These are phyloP conservation scores for Scutellaria minor DNA, from an alignment of 257 asterid species.

Conservation along the genomic window DNA sequence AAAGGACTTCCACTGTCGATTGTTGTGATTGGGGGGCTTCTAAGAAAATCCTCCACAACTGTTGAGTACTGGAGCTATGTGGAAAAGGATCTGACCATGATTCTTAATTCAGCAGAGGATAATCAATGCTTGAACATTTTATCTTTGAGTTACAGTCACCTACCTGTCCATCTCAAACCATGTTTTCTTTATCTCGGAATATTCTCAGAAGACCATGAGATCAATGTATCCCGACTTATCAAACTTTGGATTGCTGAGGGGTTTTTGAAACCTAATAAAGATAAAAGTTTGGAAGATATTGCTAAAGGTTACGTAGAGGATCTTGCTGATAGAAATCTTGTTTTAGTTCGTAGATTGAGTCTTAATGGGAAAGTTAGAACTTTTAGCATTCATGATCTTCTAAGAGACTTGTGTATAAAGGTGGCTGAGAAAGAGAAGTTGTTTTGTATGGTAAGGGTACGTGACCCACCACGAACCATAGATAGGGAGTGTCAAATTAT, in stretches of 20 bases:
- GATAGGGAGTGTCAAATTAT: neutral
- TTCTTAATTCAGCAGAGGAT: neutral
- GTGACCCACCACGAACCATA: neutral
- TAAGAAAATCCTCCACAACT: neutral
- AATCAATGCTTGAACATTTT: neutral
- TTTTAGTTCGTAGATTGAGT: neutral
- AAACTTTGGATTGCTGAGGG: constrained; percentile 18
- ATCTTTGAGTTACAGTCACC: constrained; percentile 11
- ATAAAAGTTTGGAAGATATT: constrained; percentile 1
- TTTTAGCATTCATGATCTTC: constrained; percentile 14
- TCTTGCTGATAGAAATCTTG: neutral
- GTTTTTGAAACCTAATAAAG: neutral
- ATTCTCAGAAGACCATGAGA: neutral
- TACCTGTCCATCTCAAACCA: constrained; percentile 1
- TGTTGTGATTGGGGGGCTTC: constrained; percentile 5
- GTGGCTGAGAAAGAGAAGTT: constrained; percentile 4
- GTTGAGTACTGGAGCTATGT: neutral
- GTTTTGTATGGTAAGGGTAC: neutral
- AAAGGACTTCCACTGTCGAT: constrained; percentile 7
- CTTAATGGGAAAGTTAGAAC: neutral
- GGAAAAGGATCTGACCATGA: neutral
- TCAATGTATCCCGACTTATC: neutral
- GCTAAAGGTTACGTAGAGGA: neutral
- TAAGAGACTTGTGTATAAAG: constrained; percentile 6
- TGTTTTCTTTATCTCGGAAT: constrained; percentile 7